A percentile compares a stretch with the other conserved stretches of the same genome.
Conservation (phyloP, 2,329 filamentous ascomycete species). For the Rhinocladiella mackenziei region DNA sequence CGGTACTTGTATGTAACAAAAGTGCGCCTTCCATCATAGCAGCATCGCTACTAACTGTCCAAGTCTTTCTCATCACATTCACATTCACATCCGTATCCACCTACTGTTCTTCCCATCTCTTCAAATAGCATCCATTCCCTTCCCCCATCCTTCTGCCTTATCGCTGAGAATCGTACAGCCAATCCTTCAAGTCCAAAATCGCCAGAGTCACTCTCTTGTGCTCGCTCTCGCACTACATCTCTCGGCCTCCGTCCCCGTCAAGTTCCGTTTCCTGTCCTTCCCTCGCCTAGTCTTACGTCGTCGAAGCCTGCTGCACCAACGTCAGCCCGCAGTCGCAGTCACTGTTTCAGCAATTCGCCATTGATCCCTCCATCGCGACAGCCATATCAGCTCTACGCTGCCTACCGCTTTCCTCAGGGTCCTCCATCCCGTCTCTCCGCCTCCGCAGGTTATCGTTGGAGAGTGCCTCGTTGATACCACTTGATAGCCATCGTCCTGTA, state of each 20-base stretch:
- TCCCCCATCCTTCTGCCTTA: constrained; percentile 17
- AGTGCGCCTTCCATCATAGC: too few relatives aligned
- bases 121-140: constrained; percentile 11
- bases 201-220: constrained; percentile 26
- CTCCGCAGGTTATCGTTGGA: constrained; percentile 8
- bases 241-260: constrained; percentile 14
- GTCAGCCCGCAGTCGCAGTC: constrained; percentile 9
- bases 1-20: too few relatives aligned
- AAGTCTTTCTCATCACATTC: neutral
- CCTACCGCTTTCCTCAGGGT: constrained; percentile 7
- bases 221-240: constrained; percentile 15
- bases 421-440: constrained; percentile 11
- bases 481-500: constrained; percentile 9
- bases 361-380: constrained; percentile 11
- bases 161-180: constrained; percentile 17
- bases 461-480: constrained; percentile 13
- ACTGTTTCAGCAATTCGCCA: constrained; percentile 4
- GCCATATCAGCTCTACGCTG: constrained; percentile 22
- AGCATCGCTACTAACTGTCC: too few relatives aligned
- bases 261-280: constrained; percentile 27
- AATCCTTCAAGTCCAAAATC: constrained; percentile 27
- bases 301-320: constrained; percentile 3
- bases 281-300: constrained; percentile 23
- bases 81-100: constrained; percentile 3
- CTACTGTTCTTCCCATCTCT: constrained; percentile 25